Evolutionary conservation across 1,139 yeast species (phyloP).

Genomic region (Yamadazyma jaroonii): DNA sequence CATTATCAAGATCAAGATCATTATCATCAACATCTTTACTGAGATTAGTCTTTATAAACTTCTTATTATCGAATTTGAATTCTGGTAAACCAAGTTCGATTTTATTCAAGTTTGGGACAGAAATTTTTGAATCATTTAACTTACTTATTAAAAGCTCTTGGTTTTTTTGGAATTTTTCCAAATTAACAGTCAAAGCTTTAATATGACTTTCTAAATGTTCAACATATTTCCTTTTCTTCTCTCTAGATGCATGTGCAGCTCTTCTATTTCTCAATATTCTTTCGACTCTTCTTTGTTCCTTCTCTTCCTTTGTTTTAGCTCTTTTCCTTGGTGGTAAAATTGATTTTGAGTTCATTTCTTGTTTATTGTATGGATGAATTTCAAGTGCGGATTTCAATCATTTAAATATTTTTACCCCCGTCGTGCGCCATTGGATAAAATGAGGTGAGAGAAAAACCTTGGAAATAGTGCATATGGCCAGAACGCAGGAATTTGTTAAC

Average conservation of each 20-base stretch:
- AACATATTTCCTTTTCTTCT: slow-evolving; percentile 90
- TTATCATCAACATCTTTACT: background rate
- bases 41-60: slow-evolving; percentile 3
- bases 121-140: background rate
- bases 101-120: slow-evolving; percentile 3
- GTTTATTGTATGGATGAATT: background rate
- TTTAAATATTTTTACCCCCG: background rate
- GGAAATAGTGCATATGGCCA: no score
- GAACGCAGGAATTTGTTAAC: no score
- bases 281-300: slow-evolving; percentile 93
- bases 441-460: no score
- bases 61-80: slow-evolving; percentile 10
- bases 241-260: slow-evolving; percentile 97
- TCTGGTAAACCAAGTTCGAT: slow-evolving; percentile 10
- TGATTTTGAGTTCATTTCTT: slow-evolving; percentile 24
- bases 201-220: slow-evolving; percentile 77
- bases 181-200: slow-evolving; percentile 43
- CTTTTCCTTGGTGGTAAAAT: slow-evolving; percentile 91
- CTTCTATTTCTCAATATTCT: slow-evolving; percentile 89
- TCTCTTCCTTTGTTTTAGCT: slow-evolving; percentile 95
- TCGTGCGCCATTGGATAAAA: no score
- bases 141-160: slow-evolving; percentile 9
- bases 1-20: slow-evolving; percentile 2
- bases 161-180: slow-evolving; percentile 16
- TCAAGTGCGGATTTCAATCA: background rate